phyloP scores from a whole-genome alignment of 495 filamentous ascomycete genomes.

The Penicillium verhagenii region DNA sequence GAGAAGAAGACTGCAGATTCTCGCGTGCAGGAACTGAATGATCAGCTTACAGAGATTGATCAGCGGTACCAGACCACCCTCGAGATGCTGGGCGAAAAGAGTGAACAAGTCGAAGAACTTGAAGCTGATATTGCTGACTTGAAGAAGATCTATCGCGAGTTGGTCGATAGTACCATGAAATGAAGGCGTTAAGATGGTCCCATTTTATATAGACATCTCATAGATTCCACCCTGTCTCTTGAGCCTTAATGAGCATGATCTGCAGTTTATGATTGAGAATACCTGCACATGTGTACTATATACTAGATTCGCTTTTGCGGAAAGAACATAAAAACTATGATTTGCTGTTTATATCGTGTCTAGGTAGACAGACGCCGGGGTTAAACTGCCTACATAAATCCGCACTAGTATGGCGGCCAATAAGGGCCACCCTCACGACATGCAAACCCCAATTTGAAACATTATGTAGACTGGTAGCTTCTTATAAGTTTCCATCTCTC shows the following conservation, averaged over 20 bases:
- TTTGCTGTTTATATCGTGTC: too few relatives aligned
- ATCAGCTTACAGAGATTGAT: conserved; percentile 55
- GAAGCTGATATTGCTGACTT: conserved; percentile 85
- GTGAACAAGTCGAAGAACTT: conserved; percentile 88
- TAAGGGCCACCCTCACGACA: too few relatives aligned
- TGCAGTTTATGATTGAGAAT: not conserved
- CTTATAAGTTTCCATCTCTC: too few relatives aligned
- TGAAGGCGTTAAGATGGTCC: conserved; percentile 26
- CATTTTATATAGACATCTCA: not conserved
- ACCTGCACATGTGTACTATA: conserved; percentile 5
- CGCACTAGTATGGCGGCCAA: too few relatives aligned
- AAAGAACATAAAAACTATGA: too few relatives aligned
- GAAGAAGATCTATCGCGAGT: conserved; percentile 91
- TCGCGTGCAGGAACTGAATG: conserved; percentile 63
- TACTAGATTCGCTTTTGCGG: too few relatives aligned
- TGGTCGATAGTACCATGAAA: conserved; percentile 81
- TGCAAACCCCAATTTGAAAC: too few relatives aligned
- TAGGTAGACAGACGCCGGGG: too few relatives aligned
- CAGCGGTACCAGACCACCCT: conserved; percentile 83
- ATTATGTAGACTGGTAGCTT: too few relatives aligned
- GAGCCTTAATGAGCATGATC: not conserved
- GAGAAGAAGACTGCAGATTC: conserved; percentile 58
- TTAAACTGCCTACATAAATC: too few relatives aligned
- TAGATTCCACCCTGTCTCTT: not conserved
- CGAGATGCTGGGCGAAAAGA: conserved; percentile 96